A percentile compares a stretch with the other conserved stretches of the same genome.
Conservation (phyloP, 2,329 filamentous ascomycete genomes). For the Uncinocarpus reesii region DNA sequence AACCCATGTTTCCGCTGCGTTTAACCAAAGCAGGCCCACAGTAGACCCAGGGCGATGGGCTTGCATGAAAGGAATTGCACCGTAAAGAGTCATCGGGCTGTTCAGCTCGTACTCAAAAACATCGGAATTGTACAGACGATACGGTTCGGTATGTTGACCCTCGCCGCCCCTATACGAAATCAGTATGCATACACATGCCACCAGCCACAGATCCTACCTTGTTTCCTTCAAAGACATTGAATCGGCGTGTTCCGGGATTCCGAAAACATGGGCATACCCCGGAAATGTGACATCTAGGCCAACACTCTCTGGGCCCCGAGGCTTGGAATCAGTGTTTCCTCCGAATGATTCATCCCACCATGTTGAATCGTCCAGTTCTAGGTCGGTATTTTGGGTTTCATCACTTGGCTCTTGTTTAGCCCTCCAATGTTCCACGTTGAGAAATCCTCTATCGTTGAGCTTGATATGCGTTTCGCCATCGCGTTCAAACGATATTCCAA, state of each 20-base stretch:
- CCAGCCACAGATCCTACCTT: conserved; percentile 39
- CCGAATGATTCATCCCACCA: conserved; percentile 98
- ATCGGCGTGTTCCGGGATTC: conserved; percentile 86
- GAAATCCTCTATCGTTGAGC: conserved; percentile 76
- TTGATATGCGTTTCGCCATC: conserved; percentile 73
- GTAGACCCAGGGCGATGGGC: conserved; percentile 88
- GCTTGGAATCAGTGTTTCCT: conserved; percentile 89
- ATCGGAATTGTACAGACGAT: conserved; percentile 89
- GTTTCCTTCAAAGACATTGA: conserved; percentile 83
- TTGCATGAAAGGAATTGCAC: conserved; percentile 96
- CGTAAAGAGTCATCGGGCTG: conserved; percentile 96
- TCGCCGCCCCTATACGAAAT: conserved; percentile 54
- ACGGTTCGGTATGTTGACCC: conserved; percentile 77
- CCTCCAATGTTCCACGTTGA: conserved; percentile 95
- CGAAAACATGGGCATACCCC: conserved; percentile 84
- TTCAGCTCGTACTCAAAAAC: conserved; percentile 97
- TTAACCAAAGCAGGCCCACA: conserved; percentile 95
- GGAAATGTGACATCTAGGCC: conserved; percentile 85
- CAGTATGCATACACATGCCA: conserved; percentile 14
- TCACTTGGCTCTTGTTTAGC: conserved; percentile 59
- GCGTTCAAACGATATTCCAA: conserved; percentile 74
- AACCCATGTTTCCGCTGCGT: conserved; percentile 93
- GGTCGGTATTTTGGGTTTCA: conserved; percentile 25
- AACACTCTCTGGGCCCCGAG: conserved; percentile 86
- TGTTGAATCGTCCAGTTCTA: conserved; percentile 67